A percentile compares a stretch with the other conserved stretches of the same genome.
These are phyloP conservation scores for Endogone sp. DNA, from an alignment of 192 early-diverging fungal genomes.

Conservation along the genomic window DNA sequence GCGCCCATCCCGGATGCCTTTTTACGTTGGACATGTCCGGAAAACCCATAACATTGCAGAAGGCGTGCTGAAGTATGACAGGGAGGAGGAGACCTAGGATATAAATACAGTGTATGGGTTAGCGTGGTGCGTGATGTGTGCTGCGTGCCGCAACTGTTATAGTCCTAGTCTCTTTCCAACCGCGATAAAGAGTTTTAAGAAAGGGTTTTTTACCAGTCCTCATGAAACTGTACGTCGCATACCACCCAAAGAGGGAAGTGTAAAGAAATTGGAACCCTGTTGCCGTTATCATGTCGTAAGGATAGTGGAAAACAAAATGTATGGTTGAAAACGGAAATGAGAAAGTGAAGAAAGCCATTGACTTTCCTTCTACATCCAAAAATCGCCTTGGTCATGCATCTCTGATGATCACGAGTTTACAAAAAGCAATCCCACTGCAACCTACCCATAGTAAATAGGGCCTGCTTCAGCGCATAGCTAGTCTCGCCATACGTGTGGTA, in stretches of 20 bases:
- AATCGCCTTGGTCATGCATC: background rate
- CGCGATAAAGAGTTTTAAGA: too few species aligned
- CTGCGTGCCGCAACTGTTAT: too few species aligned
- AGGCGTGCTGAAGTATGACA: conserved; percentile 55
- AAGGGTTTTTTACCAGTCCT: conserved; percentile 50
- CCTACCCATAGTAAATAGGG: conserved; percentile 26
- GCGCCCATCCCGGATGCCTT: background rate
- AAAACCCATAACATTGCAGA: conserved; percentile 78
- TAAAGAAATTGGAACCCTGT: conserved; percentile 64
- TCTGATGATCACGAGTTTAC: too few species aligned
- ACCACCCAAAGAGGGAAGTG: conserved; percentile 80
- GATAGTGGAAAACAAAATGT: too few species aligned
- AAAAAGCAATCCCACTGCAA: background rate
- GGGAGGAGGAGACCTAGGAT: conserved; percentile 38
- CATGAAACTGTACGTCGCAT: conserved; percentile 60
- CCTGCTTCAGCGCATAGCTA: conserved; percentile 28
- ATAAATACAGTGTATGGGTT: conserved; percentile 2
- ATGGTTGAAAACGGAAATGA: too few species aligned
- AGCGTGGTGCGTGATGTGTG: too few species aligned
- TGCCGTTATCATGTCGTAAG: background rate
- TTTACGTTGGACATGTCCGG: conserved; percentile 37
- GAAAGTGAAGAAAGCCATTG: too few species aligned
- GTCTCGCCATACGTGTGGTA: conserved; percentile 40
- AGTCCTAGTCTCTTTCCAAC: too few species aligned
- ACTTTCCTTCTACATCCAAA: background rate